Base-by-base conservation (phyloP, 139 green algal genomes). In the Pseudopediastrum boryanum region DNA sequence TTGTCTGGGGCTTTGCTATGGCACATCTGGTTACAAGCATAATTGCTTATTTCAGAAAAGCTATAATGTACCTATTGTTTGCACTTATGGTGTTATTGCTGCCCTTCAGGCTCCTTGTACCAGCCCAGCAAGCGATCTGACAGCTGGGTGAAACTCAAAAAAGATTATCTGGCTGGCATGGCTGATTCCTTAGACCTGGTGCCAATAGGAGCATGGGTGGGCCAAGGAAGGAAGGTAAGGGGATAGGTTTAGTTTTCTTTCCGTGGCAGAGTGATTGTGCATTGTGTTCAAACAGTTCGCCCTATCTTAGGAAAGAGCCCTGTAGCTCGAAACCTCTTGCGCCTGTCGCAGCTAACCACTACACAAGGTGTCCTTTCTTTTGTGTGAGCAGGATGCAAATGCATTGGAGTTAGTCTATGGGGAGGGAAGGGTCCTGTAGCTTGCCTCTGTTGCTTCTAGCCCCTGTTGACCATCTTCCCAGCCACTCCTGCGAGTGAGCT, bases 101-200 rank as follows among this genome's bases (percentile, higher is more conserved):
- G 62, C 38, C 36, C 58, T 36, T 2, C 41, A 65, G 74, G 43
- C 25, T 80, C 74, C 54, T 65, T 51, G 5, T 97, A 97, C 61
- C 83, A 96, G 87, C 88, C 93, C 39, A 88, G 74, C 84, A 90
- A 89, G 50, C 86, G 94, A 29, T 88, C 80, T 27, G 85, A 95
- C n/a, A 75, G 78, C 44, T 97, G 94, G 94, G 64, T 97, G 65
- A 97, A 97, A 84, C 46, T 96, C 38, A 82, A 88, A 81, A 41
- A 79, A n/a, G 95, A 98, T 83, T 98, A 98, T 56, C 86, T 88
- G 29, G 86, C 92, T 75, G 94, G 90, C 0, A 74, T 98, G 50
- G 44, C 82, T 13, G 95, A 98, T 65, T 92, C 86, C 0, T 70
- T 98, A 63, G 95, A 98, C 81, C 73, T 98, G 64, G 95, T 98